Evolutionary conservation across 257 asterid species (phyloP).

Genomic region (Solanum rostratum): DNA sequence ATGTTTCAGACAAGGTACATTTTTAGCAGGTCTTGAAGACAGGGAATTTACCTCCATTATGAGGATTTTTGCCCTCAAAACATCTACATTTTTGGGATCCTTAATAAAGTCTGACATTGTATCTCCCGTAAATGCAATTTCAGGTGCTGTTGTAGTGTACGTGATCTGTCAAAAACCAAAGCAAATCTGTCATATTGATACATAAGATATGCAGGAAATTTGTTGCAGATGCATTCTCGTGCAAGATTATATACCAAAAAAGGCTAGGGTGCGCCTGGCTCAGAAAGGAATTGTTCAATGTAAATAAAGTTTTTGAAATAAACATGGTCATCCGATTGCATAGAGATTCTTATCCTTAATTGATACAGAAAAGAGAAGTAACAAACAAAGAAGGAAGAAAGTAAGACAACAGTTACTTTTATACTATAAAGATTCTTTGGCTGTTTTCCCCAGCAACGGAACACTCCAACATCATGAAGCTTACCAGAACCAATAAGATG

Average conservation of each 20-base stretch:
- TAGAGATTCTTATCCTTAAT: background rate
- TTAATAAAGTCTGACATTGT: conserved; percentile 66
- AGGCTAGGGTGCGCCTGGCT: background rate
- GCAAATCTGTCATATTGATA: background rate
- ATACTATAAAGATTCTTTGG: background rate
- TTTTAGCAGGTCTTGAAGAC: background rate
- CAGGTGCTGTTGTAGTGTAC: conserved; percentile 59
- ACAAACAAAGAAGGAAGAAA: background rate
- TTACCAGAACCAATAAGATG: background rate
- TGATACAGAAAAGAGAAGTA: background rate
- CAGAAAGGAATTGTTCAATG: background rate
- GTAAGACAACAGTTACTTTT: background rate
- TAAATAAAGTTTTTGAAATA: background rate
- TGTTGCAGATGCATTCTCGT: background rate
- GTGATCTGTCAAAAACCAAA: conserved; percentile 46
- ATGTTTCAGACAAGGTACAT: background rate
- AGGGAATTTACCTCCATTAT: conserved; percentile 63
- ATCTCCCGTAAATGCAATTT: conserved; percentile 92
- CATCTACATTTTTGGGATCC: conserved; percentile 64
- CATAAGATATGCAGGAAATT: conserved; percentile 17
- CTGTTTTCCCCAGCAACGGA: background rate
- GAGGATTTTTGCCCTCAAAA: conserved; percentile 68
- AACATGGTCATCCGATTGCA: background rate
- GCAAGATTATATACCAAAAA: background rate
- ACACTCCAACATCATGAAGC: background rate